phyloP scores from a whole-genome alignment of 345 rosid genomes.

The Citrus reticulata region DNA sequence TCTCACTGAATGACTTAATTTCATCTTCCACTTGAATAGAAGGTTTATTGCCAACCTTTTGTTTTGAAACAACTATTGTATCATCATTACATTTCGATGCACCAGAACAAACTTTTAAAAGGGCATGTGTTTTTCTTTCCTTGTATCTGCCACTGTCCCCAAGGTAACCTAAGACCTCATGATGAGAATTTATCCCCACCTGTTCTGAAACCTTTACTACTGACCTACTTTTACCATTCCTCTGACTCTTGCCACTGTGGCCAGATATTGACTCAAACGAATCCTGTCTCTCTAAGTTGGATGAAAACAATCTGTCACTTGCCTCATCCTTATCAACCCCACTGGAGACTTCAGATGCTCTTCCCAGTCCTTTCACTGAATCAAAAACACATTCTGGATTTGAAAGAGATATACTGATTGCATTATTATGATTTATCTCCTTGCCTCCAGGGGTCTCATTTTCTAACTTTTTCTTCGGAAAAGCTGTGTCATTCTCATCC shows the following conservation, averaged over 20 bases:
- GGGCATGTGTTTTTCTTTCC: conserved; percentile 13
- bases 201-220: conserved; percentile 23
- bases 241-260: conserved; percentile 24
- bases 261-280: conserved; percentile 28
- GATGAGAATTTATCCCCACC: not conserved
- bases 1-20: conserved; percentile 12
- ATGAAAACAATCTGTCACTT: conserved; percentile 9
- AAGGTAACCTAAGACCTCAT: conserved; percentile 5
- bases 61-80: conserved; percentile 11
- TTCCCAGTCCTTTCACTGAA: conserved; percentile 15
- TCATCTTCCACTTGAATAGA: conserved; percentile 15
- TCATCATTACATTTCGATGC: conserved; percentile 17
- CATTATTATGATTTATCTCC: conserved; percentile 8
- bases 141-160: conserved; percentile 15
- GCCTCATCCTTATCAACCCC: conserved; percentile 21
- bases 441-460: conserved; percentile 20
- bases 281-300: conserved; percentile 20
- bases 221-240: conserved; percentile 16
- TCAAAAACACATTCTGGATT: conserved; percentile 15
- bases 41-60: conserved; percentile 20
- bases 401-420: conserved; percentile 12
- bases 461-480: conserved; percentile 15
- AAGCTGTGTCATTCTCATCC: conserved; percentile 9
- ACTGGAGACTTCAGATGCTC: conserved; percentile 20
- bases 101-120: conserved; percentile 16